phyloP scores from a whole-genome alignment of 139 green algal species.

The Nannochloris sp. region DNA sequence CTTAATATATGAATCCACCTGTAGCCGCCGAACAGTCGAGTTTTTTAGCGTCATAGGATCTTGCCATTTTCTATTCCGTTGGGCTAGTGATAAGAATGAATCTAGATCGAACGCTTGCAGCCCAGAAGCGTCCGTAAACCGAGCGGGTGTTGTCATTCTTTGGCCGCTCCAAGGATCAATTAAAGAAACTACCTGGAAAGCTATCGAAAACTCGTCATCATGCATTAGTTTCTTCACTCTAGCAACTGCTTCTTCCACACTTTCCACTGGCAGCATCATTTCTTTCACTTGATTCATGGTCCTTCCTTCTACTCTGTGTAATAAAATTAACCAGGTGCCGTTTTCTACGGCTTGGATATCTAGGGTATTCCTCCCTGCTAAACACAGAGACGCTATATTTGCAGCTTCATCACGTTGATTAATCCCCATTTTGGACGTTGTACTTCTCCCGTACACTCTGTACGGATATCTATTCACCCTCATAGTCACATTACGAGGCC shows the following conservation, averaged over 20 bases:
- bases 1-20: conserved; percentile 47
- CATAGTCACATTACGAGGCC: conserved; percentile 50
- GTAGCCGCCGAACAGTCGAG: conserved; percentile 47
- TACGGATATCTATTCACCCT: conserved; percentile 40
- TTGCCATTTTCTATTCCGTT: conserved; percentile 79
- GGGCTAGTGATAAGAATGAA: conserved; percentile 59
- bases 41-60: conserved; percentile 63
- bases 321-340: conserved; percentile 29
- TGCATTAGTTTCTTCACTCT: conserved; percentile 36
- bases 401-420: conserved; percentile 69
- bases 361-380: conserved; percentile 32
- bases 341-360: conserved; percentile 23
- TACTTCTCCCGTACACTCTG: conserved; percentile 33
- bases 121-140: conserved; percentile 30
- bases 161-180: conserved; percentile 22
- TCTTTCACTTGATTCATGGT: conserved; percentile 42
- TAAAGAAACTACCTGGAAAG: conserved; percentile 21
- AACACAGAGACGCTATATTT: conserved; percentile 32
- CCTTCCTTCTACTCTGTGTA: conserved; percentile 37
- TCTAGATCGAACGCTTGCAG: conserved; percentile 75
- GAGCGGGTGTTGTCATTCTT: conserved; percentile 20
- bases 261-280: conserved; percentile 50
- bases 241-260: conserved; percentile 28
- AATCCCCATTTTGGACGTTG: conserved; percentile 49
- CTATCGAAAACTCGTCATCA: conserved; percentile 7